Evolutionary conservation across 1,284 basidiomycete genomes (phyloP), one percentile per base, ranked within the genome.

Genomic region (Xerocomus minutiporus): DNA sequence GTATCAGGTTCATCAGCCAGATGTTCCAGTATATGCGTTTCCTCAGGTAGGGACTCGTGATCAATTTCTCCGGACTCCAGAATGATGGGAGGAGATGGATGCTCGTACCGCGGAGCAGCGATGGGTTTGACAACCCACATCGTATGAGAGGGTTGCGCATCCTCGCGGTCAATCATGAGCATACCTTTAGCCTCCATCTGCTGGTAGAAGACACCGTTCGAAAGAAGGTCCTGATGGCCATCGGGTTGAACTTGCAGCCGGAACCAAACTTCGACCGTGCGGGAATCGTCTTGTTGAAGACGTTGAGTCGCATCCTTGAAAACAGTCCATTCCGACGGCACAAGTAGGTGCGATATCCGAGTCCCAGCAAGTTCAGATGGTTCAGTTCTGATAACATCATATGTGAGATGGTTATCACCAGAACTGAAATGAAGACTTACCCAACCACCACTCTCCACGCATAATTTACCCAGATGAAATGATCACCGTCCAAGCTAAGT

Each of bases 121-220:
- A 92, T 83, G 20, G 96, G 93, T 64, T 91, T 94, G 68, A 97
- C 84, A 40, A 98, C 95, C 97, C 97, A 99, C 95, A 99, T 98
- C 5, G 96, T 97, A 70, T 99, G 97, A 23, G 94, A 92, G 3
- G 93, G 86, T 55, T 82, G 80, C 5, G 88, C 88, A 50, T 86
- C 87, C 65, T 93, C 84, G 34, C 92, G 84, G 71, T 97, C 93
- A 59, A 92, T 83, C 86, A 99, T 96, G 60, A 99, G 83, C 96
- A 99, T 98, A 23, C 97, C 97, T 67, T 97, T 97, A 38, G 93
- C 97, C 63, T 97, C 94, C 85, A 99, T 95, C 63, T 84, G 83
- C 68, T 93, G 89, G 69, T 86, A 94, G 61, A 87, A 73, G 59
- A 78, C 71, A 68, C 79, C 77, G 43, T 71, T 70, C 25, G 70